Conservation (phyloP, 495 filamentous ascomycete genomes). For the Barbatosphaeria neglecta region DNA sequence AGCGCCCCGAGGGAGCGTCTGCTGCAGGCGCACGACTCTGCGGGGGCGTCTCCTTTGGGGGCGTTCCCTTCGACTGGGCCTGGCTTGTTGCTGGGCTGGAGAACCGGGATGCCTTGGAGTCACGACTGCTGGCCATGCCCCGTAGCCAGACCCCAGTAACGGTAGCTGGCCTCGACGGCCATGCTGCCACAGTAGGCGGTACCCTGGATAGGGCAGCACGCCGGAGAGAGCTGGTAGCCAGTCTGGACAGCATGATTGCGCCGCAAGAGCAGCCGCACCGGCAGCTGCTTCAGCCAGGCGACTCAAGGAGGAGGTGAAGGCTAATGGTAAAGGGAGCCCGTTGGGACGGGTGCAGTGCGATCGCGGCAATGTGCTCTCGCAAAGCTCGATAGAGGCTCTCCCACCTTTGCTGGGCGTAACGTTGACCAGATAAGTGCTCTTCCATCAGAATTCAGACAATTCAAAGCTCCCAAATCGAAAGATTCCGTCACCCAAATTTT, state of each 20-base stretch:
- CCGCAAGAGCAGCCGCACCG: neutral
- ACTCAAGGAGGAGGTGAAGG: too few species aligned
- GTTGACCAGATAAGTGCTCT: neutral
- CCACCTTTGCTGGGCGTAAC: neutral
- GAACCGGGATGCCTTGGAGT: constrained; percentile 12
- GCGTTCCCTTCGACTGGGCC: constrained; percentile 1
- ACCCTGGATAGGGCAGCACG: neutral
- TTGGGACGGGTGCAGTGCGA: neutral
- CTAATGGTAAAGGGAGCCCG: too few species aligned
- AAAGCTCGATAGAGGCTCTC: neutral
- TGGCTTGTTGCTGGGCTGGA: constrained; percentile 4
- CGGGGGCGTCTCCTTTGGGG: neutral
- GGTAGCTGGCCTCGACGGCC: constrained; percentile 2
- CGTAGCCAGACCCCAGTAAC: constrained; percentile 23
- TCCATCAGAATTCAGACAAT: too few species aligned
- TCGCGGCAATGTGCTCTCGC: neutral
- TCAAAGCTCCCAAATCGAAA: neutral
- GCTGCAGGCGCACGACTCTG: constrained; percentile 2
- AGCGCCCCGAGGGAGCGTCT: neutral
- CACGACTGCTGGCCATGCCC: constrained; percentile 28
- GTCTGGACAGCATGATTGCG: neutral
- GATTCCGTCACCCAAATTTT: constrained; percentile 1
- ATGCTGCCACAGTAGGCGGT: constrained; percentile 1
- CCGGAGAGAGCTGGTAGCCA: neutral
- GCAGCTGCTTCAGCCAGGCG: neutral